These are phyloP conservation scores for Saccharomyces hybrid DNA, from an alignment of 1,139 yeast genomes.

Conservation along the genomic window DNA sequence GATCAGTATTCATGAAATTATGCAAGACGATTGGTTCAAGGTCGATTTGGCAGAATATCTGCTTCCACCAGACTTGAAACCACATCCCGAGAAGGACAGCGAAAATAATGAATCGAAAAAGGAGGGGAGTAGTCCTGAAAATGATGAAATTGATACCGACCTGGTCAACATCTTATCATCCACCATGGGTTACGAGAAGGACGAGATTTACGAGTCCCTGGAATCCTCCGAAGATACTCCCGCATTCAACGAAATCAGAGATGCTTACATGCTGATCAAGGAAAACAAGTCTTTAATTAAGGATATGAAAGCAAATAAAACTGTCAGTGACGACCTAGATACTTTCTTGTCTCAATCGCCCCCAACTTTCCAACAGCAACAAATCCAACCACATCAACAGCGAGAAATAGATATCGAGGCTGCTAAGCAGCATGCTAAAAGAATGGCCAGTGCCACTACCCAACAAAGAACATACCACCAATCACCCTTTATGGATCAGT, in stretches of 20 bases:
- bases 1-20: slow-evolving; percentile 87
- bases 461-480: slow-evolving; percentile 32
- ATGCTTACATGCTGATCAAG: slow-evolving; percentile 81
- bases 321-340: slow-evolving; percentile 42
- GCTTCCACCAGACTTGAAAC: slow-evolving; percentile 56
- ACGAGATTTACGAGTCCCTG: slow-evolving; percentile 76
- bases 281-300: slow-evolving; percentile 70
- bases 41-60: slow-evolving; percentile 77
- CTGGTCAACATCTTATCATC: slow-evolving; percentile 70
- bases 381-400: slow-evolving; percentile 3
- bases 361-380: slow-evolving; percentile 22
- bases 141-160: slow-evolving; percentile 57
- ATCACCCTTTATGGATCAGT: slow-evolving; percentile 23
- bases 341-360: slow-evolving; percentile 28
- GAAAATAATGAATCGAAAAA: slow-evolving; percentile 9
- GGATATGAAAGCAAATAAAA: slow-evolving; percentile 49
- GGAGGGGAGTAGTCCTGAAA: slow-evolving; percentile 10
- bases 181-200: slow-evolving; percentile 90
- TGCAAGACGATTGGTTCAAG: slow-evolving; percentile 95
- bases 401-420: neutral
- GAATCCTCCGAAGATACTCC: slow-evolving; percentile 36
- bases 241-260: slow-evolving; percentile 70
- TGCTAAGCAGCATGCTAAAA: slow-evolving; percentile 5
- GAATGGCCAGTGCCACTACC: slow-evolving; percentile 12
- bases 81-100: slow-evolving; percentile 33